phyloP scores from a whole-genome alignment of 2,329 filamentous ascomycete species.

The Neofusicoccum laricinum region DNA sequence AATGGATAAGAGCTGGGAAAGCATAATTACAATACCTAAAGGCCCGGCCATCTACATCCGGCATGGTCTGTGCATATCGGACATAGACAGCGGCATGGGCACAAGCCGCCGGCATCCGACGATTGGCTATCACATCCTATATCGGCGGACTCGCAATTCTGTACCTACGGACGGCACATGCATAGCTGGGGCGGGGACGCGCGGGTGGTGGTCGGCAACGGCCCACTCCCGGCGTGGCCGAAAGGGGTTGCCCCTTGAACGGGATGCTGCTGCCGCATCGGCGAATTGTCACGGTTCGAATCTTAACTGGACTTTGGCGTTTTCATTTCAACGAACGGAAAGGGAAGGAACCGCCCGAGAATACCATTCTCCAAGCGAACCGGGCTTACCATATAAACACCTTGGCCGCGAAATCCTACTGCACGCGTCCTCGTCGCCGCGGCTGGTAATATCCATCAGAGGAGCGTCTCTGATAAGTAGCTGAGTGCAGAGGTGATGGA shows the following conservation, averaged over 20 bases:
- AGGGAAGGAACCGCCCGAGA: too few species aligned
- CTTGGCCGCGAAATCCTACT: too few species aligned
- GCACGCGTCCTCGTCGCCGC: too few species aligned
- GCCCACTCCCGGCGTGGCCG: background rate
- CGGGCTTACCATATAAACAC: too few species aligned
- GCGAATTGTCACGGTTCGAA: too few species aligned
- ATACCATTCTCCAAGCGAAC: too few species aligned
- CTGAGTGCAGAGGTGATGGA: too few species aligned
- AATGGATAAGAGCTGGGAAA: background rate
- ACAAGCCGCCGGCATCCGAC: background rate
- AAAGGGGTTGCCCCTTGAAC: background rate
- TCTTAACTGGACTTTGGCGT: too few species aligned
- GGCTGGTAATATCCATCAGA: too few species aligned
- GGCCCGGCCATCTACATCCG: background rate
- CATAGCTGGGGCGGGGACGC: background rate
- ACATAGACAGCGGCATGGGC: background rate
- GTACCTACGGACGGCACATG: background rate
- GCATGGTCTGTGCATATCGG: background rate
- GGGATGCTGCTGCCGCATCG: background rate
- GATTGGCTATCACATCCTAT: background rate
- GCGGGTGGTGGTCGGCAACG: background rate
- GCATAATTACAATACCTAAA: slow-evolving; percentile 1
- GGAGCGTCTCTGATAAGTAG: too few species aligned
- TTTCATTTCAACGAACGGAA: too few species aligned
- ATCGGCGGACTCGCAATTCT: background rate